Evolutionary conservation across 2,329 filamentous ascomycete genomes (phyloP).

Genomic region (Atkinsonella texensis): DNA sequence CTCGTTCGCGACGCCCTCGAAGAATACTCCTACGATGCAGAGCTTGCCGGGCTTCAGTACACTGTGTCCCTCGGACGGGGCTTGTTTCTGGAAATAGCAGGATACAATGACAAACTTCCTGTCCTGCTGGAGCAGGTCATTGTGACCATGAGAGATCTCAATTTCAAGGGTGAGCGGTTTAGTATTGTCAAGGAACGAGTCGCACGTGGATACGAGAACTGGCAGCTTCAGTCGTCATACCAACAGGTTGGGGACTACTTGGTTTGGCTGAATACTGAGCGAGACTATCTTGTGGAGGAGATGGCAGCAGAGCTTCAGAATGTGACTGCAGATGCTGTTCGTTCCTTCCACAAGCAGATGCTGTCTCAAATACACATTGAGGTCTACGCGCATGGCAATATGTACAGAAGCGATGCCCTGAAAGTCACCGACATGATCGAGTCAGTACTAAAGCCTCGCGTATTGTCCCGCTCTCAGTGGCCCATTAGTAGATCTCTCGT

Average conservation of each 20-base stretch:
- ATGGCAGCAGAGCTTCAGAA: slow-evolving; percentile 63
- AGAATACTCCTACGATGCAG: slow-evolving; percentile 92
- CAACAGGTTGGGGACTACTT: slow-evolving; percentile 77
- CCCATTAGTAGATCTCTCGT: slow-evolving; percentile 65
- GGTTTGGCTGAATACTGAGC: slow-evolving; percentile 66
- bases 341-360: slow-evolving; percentile 66
- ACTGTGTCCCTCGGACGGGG: slow-evolving; percentile 64
- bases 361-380: slow-evolving; percentile 80
- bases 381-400: slow-evolving; percentile 77
- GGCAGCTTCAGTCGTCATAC: slow-evolving; percentile 79
- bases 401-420: slow-evolving; percentile 87
- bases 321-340: slow-evolving; percentile 63
- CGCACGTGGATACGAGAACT: slow-evolving; percentile 67
- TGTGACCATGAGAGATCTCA: slow-evolving; percentile 69
- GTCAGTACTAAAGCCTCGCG: slow-evolving; percentile 59
- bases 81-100: slow-evolving; percentile 65
- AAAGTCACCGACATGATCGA: slow-evolving; percentile 76
- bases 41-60: slow-evolving; percentile 81
- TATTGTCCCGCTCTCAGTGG: slow-evolving; percentile 68
- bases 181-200: slow-evolving; percentile 82
- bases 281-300: slow-evolving; percentile 68
- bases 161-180: slow-evolving; percentile 79
- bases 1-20: slow-evolving; percentile 79
- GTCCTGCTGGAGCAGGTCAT: slow-evolving; percentile 86
- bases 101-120: slow-evolving; percentile 93